Evolutionary conservation across 2,329 filamentous ascomycete species (phyloP).

Genomic region (Bipolaris oryzae): DNA sequence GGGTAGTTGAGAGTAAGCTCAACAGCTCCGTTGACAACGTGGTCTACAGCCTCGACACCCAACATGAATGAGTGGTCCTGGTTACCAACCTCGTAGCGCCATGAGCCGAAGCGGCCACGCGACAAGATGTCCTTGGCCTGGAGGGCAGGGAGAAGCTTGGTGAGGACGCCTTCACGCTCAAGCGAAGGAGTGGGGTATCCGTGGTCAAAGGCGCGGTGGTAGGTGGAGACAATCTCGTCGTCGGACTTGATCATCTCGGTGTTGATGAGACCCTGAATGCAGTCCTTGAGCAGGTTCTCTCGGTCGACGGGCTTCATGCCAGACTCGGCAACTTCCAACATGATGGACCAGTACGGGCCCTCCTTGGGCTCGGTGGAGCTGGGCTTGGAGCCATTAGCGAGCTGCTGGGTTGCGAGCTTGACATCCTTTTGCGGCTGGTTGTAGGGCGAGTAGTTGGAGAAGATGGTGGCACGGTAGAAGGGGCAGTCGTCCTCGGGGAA

Average conservation of each 20-base stretch:
- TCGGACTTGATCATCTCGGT: conserved; percentile 91
- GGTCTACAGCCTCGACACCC: conserved; percentile 89
- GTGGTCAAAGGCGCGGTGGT: conserved; percentile 97
- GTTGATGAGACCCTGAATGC: conserved; percentile 95
- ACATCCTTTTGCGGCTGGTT: conserved; percentile 86
- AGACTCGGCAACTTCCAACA: conserved; percentile 97
- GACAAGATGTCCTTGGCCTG: conserved; percentile 92
- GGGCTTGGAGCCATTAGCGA: conserved; percentile 84
- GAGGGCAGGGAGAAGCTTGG: conserved; percentile 89
- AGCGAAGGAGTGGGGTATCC: conserved; percentile 95
- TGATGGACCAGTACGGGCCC: conserved; percentile 99
- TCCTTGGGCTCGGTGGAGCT: conserved; percentile 73
- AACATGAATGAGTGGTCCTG: conserved; percentile 99
- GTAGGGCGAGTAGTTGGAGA: conserved; percentile 99
- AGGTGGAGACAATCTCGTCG: conserved; percentile 96
- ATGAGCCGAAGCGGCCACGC: conserved; percentile 95
- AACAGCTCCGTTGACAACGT: conserved; percentile 85
- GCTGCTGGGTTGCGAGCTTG: conserved; percentile 85
- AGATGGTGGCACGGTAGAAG: conserved; percentile 99
- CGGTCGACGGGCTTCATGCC: conserved; percentile 92
- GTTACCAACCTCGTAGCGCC: conserved; percentile 97
- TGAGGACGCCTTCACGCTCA: conserved; percentile 93
- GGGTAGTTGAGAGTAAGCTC: conserved; percentile 96
- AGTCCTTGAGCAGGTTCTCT: conserved; percentile 83
- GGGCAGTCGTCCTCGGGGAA: conserved; percentile 99